Conservation (phyloP, 2,329 filamentous ascomycete genomes). For the Colletotrichum limetticola region DNA sequence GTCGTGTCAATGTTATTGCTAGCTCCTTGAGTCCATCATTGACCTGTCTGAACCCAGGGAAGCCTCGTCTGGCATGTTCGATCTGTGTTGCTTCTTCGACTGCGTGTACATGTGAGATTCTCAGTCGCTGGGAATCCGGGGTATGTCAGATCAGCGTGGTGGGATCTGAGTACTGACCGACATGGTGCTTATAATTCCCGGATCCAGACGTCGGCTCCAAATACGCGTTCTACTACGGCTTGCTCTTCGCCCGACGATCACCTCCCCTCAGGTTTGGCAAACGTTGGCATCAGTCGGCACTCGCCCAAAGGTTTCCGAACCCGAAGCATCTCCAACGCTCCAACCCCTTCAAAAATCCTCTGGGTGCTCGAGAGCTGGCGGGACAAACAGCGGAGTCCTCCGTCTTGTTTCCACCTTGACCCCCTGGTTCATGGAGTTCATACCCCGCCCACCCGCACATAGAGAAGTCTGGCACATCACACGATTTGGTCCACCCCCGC, state of each 20-base stretch:
- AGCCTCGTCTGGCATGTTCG: not conserved
- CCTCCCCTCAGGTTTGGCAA: not conserved
- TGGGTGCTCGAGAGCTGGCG: not conserved
- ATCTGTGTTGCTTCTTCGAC: not conserved
- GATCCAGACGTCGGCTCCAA: not conserved
- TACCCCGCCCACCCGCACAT: conserved; percentile 8
- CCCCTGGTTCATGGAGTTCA: not conserved
- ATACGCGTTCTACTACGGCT: not conserved
- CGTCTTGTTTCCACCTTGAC: not conserved
- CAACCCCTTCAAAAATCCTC: not conserved
- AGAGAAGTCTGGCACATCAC: not conserved
- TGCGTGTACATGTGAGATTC: not conserved
- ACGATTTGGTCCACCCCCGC: conserved; percentile 25
- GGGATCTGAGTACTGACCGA: not conserved
- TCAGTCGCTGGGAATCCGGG: not conserved
- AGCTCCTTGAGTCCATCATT: not conserved
- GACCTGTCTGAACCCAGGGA: not conserved
- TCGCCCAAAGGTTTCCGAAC: not conserved
- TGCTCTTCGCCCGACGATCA: not conserved
- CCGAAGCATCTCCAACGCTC: not conserved
- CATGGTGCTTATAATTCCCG: conserved; percentile 5
- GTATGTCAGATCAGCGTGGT: not conserved
- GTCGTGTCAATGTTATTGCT: not conserved
- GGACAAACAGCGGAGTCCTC: not conserved
- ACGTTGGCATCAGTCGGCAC: conserved; percentile 5